Conservation (phyloP, 2,329 filamentous ascomycete species). For the Aspergillus sp. region DNA sequence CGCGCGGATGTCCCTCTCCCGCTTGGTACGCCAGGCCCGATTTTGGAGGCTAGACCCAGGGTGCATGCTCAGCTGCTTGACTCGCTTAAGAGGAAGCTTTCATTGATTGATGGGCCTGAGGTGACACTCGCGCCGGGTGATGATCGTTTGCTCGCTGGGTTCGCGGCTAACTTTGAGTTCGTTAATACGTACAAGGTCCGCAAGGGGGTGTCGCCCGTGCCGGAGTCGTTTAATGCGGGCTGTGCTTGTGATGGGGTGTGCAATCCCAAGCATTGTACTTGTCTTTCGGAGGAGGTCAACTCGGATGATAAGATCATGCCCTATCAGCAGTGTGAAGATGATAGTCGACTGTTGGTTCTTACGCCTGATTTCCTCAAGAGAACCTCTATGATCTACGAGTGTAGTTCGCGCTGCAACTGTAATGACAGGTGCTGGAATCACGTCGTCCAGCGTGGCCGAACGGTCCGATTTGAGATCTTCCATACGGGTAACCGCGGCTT, state of each 20-base stretch:
- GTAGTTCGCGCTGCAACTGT: slow-evolving; percentile 35
- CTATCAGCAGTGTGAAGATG: slow-evolving; percentile 18
- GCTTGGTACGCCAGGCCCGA: slow-evolving; percentile 5
- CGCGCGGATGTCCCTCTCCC: slow-evolving; percentile 6
- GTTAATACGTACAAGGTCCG: slow-evolving; percentile 31
- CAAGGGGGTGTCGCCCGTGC: slow-evolving; percentile 22
- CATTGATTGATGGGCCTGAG: slow-evolving; percentile 20
- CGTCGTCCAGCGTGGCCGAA: slow-evolving; percentile 37
- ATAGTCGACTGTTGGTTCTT: slow-evolving; percentile 18
- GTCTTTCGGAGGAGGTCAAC: slow-evolving; percentile 26
- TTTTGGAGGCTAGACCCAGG: not conserved
- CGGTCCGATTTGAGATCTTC: slow-evolving; percentile 39
- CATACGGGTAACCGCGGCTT: slow-evolving; percentile 38
- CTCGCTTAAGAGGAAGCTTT: slow-evolving; percentile 19
- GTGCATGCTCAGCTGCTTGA: slow-evolving; percentile 8
- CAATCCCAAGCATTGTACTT: slow-evolving; percentile 20
- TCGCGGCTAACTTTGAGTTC: slow-evolving; percentile 35
- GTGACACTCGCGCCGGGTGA: slow-evolving; percentile 17
- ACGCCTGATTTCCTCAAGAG: slow-evolving; percentile 24
- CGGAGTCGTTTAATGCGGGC: slow-evolving; percentile 26
- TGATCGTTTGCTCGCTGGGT: slow-evolving; percentile 14
- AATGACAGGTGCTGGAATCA: slow-evolving; percentile 35
- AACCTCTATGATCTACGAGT: slow-evolving; percentile 38
- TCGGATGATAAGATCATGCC: slow-evolving; percentile 25
- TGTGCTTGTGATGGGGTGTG: slow-evolving; percentile 27